phyloP scores from a whole-genome alignment of 768 basidiomycete species.

The Boletus subparvulus region DNA sequence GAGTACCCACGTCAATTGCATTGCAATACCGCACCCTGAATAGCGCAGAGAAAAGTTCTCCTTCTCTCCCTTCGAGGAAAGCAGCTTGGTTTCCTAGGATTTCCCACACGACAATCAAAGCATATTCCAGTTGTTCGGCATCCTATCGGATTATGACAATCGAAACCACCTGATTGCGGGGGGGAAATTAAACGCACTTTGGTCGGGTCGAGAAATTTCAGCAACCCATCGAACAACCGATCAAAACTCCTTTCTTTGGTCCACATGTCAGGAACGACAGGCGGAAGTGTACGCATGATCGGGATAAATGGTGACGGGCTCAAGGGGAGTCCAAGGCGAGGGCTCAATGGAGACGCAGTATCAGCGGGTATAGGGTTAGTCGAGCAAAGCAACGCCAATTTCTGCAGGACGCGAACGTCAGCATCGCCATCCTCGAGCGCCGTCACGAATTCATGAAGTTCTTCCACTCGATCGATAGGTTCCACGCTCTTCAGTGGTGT shows the following conservation, averaged over 20 bases:
- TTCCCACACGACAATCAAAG: slow-evolving; percentile 81
- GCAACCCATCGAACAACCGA: slow-evolving; percentile 62
- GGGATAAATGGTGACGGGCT: slow-evolving; percentile 61
- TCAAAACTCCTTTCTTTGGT: slow-evolving; percentile 69
- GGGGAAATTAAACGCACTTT: slow-evolving; percentile 47
- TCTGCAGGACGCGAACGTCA: slow-evolving; percentile 58
- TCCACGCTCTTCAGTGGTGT: slow-evolving; percentile 42
- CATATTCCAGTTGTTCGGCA: slow-evolving; percentile 70
- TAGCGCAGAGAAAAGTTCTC: slow-evolving; percentile 69
- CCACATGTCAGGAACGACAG: slow-evolving; percentile 65
- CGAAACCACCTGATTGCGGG: neutral
- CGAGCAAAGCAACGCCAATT: slow-evolving; percentile 61
- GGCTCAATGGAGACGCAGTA: slow-evolving; percentile 52
- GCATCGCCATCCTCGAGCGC: slow-evolving; percentile 54
- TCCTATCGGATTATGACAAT: slow-evolving; percentile 39
- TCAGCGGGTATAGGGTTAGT: slow-evolving; percentile 49
- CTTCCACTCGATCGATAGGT: slow-evolving; percentile 42
- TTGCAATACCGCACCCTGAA: slow-evolving; percentile 73
- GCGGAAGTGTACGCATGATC: slow-evolving; percentile 35
- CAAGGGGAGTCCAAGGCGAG: slow-evolving; percentile 47
- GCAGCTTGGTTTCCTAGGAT: slow-evolving; percentile 71
- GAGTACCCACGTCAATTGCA: slow-evolving; percentile 57
- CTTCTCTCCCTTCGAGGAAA: slow-evolving; percentile 77
- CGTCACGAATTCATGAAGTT: slow-evolving; percentile 53
- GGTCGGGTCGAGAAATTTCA: slow-evolving; percentile 58